These are phyloP conservation scores for Casuarina cunninghamiana DNA, from an alignment of 306 rosid genomes.

Conservation along the genomic window DNA sequence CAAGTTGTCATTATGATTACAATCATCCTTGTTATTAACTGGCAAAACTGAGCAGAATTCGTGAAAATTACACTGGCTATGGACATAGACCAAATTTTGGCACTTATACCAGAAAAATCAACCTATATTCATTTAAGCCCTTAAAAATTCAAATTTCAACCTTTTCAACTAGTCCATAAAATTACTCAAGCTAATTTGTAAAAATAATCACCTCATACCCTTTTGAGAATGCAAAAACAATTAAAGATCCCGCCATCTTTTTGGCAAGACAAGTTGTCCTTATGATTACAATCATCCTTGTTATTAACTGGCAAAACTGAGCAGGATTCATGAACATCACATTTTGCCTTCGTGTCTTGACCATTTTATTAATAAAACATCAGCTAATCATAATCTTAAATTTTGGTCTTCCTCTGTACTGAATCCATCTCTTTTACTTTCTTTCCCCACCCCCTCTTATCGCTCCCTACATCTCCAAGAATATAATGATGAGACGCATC, in stretches of 20 bases:
- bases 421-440: background rate
- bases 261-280: background rate
- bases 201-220: no score
- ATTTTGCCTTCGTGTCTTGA: background rate
- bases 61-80: background rate
- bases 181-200: background rate
- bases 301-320: background rate
- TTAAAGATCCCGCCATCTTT: background rate
- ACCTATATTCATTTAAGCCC: background rate
- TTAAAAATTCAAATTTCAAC: background rate
- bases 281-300: no score
- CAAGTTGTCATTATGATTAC: background rate
- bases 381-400: background rate
- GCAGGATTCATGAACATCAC: background rate
- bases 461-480: background rate
- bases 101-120: background rate
- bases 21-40: no score
- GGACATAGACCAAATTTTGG: background rate
- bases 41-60: background rate
- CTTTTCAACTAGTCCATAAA: background rate
- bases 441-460: background rate
- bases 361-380: background rate
- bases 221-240: no score
- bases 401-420: background rate
- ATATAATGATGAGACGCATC: no score